Base-by-base conservation (phyloP, 768 basidiomycete genomes). In the Cyclocybe aegerita region DNA sequence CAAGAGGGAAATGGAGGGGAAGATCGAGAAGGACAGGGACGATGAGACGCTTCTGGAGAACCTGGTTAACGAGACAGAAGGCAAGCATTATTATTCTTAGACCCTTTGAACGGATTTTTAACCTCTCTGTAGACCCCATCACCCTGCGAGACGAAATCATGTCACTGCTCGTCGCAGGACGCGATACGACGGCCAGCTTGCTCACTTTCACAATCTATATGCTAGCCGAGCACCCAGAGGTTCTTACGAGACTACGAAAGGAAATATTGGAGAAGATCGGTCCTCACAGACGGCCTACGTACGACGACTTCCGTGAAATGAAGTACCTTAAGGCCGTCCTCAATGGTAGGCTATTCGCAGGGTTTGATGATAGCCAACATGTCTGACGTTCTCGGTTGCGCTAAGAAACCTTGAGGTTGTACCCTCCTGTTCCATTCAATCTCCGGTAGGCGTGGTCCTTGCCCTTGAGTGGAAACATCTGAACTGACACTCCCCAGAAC, bases 121-220 rank as follows among this genome's bases (percentile, higher is more conserved):
- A 37, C 36, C 11, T 12, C 35, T 31, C n/a, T 12, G 9, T 42
- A 60, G 66, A 66, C 40, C 57, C 60, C 7, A 58, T 60, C 11
- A 59, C 74, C 12, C 46, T 79, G 15, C 70, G 65, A 46, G 76
- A 76, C 43, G 70, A 76, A 53, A 71, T 68, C 9, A 49, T 77
- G 45, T 75, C 72, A 43, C 68, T 78, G 39, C 52, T 79, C 35
- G 62, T 79, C 7, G 77, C 78, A 15, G 73, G 75, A 9, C 57
- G 75, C 11, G 77, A 76, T 53, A 74, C 75, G 14, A 78, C 75
- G 15, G 73, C 77, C 7, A 67, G 67, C 29, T 70, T 69, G 1
- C 59, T 81, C 41, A 79, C 71, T 2, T 78, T 71, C 46, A 65
- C 67, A 2, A 56, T 75, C 2, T 81, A 81, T 60, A 64, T 74